A percentile compares a stretch with the other conserved stretches of the same genome.
Evolutionary conservation across 345 rosid genomes (phyloP).

Genomic region (Pistacia integerrima): DNA sequence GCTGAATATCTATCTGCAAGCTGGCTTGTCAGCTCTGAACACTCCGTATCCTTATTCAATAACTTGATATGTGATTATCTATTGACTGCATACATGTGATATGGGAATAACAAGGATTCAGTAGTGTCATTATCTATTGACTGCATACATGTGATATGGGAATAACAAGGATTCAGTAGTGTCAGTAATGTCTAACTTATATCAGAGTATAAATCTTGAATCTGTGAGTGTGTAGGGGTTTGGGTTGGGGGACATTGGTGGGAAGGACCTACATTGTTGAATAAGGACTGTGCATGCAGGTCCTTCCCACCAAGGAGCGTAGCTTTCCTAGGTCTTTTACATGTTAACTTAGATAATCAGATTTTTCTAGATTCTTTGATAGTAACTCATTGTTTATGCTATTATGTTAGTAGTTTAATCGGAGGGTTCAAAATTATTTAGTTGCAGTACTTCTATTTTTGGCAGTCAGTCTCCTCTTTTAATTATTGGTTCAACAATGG

Average conservation of each 20-base stretch:
- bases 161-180: neutral
- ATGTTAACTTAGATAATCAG: neutral
- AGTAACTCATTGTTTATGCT: neutral
- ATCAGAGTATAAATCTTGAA: conserved; percentile 3
- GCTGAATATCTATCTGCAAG: conserved; percentile 88
- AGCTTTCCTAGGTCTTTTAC: no score
- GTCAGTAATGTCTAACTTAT: neutral
- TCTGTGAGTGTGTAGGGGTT: neutral
- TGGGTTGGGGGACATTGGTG: no score
- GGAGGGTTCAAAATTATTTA: neutral
- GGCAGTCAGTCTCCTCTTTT: neutral
- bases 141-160: neutral
- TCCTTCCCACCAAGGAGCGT: neutral
- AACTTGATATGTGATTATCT: conserved; percentile 11
- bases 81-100: neutral
- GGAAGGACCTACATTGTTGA: no score
- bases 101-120: neutral
- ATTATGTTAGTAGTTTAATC: neutral
- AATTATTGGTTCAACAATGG: neutral
- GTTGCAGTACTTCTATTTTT: neutral
- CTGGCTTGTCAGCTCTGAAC: conserved; percentile 94
- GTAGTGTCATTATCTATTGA: neutral
- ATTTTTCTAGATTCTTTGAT: neutral
- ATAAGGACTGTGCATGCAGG: no score
- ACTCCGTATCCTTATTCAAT: conserved; percentile 73